phyloP scores from a whole-genome alignment of 225 moss, liverwort and hornwort species.

The Asterella californica region DNA sequence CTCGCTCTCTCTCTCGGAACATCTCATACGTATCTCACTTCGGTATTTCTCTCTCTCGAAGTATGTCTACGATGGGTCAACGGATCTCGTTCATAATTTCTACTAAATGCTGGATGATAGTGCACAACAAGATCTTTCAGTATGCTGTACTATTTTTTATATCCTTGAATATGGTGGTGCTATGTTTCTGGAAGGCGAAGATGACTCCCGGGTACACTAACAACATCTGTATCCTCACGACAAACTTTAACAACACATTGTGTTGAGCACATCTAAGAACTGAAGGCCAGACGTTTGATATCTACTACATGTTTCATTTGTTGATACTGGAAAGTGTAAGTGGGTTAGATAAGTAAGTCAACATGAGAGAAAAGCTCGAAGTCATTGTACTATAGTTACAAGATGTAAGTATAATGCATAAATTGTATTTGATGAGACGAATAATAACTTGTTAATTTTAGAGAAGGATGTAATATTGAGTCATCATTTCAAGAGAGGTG shows the following conservation, averaged over 20 bases:
- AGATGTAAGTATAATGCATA: too few species aligned
- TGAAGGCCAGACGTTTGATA: too few species aligned
- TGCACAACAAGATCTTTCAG: slow-evolving; percentile 53
- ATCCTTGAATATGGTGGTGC: slow-evolving; percentile 58
- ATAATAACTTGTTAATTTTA: too few species aligned
- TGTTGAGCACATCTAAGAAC: too few species aligned
- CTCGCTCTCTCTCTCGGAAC: slow-evolving; percentile 35
- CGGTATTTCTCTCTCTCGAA: slow-evolving; percentile 39
- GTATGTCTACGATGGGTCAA: slow-evolving; percentile 36
- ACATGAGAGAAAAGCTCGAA: too few species aligned
- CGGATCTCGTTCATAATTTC: slow-evolving; percentile 36
- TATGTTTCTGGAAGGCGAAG: slow-evolving; percentile 49
- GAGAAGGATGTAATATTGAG: too few species aligned
- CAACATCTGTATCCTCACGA: slow-evolving; percentile 58
- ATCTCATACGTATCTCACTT: slow-evolving; percentile 23
- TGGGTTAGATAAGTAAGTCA: too few species aligned
- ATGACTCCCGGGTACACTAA: slow-evolving; percentile 38
- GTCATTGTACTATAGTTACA: too few species aligned
- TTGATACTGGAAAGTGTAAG: too few species aligned
- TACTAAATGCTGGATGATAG: slow-evolving; percentile 45
- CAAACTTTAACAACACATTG: not conserved
- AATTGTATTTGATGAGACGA: too few species aligned
- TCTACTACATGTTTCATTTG: too few species aligned
- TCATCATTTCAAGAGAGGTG: too few species aligned
- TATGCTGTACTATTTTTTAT: slow-evolving; percentile 55